Conservation (phyloP, 2,329 filamentous ascomycete genomes). For the Tolypocladium tropicale region DNA sequence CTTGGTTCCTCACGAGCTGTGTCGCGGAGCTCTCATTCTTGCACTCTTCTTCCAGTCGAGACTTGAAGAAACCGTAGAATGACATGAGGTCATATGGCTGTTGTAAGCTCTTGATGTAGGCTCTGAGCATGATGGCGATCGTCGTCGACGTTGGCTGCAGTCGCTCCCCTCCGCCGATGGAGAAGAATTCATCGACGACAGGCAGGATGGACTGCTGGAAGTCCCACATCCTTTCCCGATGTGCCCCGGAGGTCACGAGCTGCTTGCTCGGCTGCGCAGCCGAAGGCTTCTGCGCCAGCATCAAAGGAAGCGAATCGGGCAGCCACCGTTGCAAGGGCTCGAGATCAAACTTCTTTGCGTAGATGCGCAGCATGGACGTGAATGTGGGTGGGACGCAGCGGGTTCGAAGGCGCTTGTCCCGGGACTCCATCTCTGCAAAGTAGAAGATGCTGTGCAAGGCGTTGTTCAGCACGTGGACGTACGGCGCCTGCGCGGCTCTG, state of each 20-base stretch:
- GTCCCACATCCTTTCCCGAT: conserved; percentile 13
- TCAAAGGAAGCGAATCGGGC: conserved; percentile 23
- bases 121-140: conserved; percentile 35
- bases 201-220: conserved; percentile 22
- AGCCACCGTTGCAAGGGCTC: conserved; percentile 32
- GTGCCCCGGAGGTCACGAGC: background rate
- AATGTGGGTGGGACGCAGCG: conserved; percentile 29
- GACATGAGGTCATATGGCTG: conserved; percentile 28
- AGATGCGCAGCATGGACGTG: conserved; percentile 36
- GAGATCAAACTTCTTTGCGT: conserved; percentile 35
- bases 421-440: conserved; percentile 29
- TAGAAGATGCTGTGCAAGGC: conserved; percentile 39
- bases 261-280: conserved; percentile 2
- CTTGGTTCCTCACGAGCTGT: conserved; percentile 26
- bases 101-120: conserved; percentile 31
- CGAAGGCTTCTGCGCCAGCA: conserved; percentile 12
- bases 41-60: conserved; percentile 24
- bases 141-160: conserved; percentile 28
- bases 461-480: conserved; percentile 23
- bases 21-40: conserved; percentile 23
- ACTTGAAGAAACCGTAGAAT: conserved; percentile 37
- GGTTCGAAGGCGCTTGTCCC: conserved; percentile 14
- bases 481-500: conserved; percentile 37
- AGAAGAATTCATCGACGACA: conserved; percentile 20
- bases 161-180: conserved; percentile 8